Base-by-base conservation (phyloP, 768 basidiomycete species). In the Boletellus emodensis region DNA sequence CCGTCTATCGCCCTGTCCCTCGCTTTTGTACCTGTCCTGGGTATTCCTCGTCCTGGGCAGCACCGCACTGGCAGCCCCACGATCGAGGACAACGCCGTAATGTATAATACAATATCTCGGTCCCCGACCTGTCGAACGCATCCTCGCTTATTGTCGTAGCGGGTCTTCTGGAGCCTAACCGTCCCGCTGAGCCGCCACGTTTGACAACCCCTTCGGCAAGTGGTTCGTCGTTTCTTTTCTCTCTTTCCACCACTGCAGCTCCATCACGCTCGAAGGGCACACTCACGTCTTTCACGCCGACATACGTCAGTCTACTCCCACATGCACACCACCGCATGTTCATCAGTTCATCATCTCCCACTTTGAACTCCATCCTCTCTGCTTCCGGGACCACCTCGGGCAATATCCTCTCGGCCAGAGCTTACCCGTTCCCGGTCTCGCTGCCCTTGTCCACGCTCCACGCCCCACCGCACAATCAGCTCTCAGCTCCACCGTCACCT, bases 261-360 rank as follows among this genome's bases (percentile, higher is more conserved):
- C 37, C 49, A 56, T 54, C 52, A 60, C 53, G 38, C 40, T 40
- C 30, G 11, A 1, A 30, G 48, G 45, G 46, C 57, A 54, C 61
- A 44, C 48, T 56, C 51, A 63, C 63, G 56, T 45, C 53, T 46
- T 56, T 65, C 56, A 64, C 63, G 53, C 50, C 53, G 46, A 52
- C 50, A 24, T 55, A 39, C 50, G 51, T 52, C 43, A 39, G 35
- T 42, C 51, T 30, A 47, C 52, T 50, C 51, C 50, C 55, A 63
- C 64, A 66, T 66, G 61, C 64, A 59, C 44, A 17, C 48, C 22
- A 52, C 64, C 64, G 53, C 64, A 64, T 66, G 64, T 57, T 51
- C 64, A 54, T 60, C 56, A 44, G 33, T 38, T 43, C 57, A 40
- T 52, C 64, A 53, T 56, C 54, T 51, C 40, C 44, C 42, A 10